These are phyloP conservation scores for Coelastrella sp. DNA, from an alignment of 139 green algal species.

Conservation along the genomic window DNA sequence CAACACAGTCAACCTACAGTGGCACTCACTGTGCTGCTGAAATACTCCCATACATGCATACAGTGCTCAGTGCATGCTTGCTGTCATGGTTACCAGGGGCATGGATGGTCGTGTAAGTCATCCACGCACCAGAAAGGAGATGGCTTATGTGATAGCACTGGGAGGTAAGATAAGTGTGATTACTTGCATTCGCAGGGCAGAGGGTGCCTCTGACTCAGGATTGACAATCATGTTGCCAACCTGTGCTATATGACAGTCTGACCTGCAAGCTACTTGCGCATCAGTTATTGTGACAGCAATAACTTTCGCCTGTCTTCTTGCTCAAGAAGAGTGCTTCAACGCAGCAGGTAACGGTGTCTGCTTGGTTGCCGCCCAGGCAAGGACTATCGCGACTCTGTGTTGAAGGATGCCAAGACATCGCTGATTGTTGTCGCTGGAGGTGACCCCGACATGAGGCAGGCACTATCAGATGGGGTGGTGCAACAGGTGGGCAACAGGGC, in stretches of 20 bases:
- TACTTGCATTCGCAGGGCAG: no score
- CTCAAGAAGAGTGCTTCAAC: no score
- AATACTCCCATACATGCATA: no score
- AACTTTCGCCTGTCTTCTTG: no score
- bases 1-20: no score
- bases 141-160: constrained; percentile 34
- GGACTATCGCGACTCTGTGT: constrained; percentile 45
- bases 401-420: constrained; percentile 21
- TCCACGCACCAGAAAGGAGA: constrained; percentile 33
- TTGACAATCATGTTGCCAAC: neutral
- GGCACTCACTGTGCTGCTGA: no score
- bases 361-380: constrained; percentile 23
- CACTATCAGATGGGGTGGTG: constrained; percentile 31
- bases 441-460: constrained; percentile 43
- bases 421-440: constrained; percentile 31
- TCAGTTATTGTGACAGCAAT: no score
- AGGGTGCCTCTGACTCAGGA: no score
- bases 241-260: neutral
- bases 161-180: constrained; percentile 7
- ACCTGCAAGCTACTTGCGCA: no score
- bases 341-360: no score
- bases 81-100: neutral
- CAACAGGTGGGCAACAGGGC: constrained; percentile 17
- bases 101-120: constrained; percentile 38
- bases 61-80: no score